Evolutionary conservation across 495 filamentous ascomycete species (phyloP).

Genomic region (Aspergillus sparsus): DNA sequence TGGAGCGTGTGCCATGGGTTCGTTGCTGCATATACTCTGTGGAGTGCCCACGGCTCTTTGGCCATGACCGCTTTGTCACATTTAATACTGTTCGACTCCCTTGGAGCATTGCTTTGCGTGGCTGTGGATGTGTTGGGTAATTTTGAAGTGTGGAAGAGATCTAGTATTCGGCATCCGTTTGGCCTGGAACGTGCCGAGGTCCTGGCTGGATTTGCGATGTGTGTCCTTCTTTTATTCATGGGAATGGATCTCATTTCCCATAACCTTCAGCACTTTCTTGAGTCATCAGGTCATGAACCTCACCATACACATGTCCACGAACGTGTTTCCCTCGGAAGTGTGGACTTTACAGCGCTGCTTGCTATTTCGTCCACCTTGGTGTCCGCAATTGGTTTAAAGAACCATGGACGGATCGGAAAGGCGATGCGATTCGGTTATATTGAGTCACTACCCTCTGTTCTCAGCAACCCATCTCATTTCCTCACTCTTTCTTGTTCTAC

Average conservation of each 20-base stretch:
- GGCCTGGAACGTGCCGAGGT: constrained; percentile 91
- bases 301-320: constrained; percentile 70
- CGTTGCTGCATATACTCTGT: constrained; percentile 79
- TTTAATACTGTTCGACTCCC: constrained; percentile 89
- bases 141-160: constrained; percentile 96
- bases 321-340: constrained; percentile 68
- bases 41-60: constrained; percentile 81
- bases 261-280: constrained; percentile 83
- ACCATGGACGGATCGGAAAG: constrained; percentile 91
- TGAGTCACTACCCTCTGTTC: constrained; percentile 74
- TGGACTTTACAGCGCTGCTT: constrained; percentile 80
- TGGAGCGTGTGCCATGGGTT: constrained; percentile 90
- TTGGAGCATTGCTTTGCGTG: constrained; percentile 90
- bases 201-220: constrained; percentile 95
- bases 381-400: constrained; percentile 82
- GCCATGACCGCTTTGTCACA: constrained; percentile 92
- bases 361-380: constrained; percentile 88
- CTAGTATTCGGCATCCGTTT: constrained; percentile 90
- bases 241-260: constrained; percentile 93
- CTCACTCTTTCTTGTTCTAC: constrained; percentile 83
- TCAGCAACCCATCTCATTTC: constrained; percentile 92
- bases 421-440: constrained; percentile 78
- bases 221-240: constrained; percentile 92
- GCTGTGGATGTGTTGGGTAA: constrained; percentile 89
- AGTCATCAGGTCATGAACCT: constrained; percentile 61